Base-by-base conservation (phyloP, 2,329 filamentous ascomycete species). In the Huntiella moniliformis region DNA sequence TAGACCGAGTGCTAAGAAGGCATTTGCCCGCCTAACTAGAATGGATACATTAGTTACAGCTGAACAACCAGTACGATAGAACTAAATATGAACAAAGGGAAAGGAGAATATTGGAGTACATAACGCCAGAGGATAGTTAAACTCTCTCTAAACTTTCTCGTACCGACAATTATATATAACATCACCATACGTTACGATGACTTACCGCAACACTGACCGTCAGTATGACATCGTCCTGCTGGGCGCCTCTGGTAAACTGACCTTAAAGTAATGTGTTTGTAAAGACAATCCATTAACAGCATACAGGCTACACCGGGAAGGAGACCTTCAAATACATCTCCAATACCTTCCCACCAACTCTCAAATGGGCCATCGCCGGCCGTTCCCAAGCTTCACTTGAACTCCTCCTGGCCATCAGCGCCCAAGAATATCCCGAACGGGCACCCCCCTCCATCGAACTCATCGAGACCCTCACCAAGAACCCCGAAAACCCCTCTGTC, bases 301-400 rank as follows among this genome's bases (percentile, higher is more conserved):
- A 5, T 7, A 28, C 71, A 58, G 87, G 87, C 22, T 94, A 92
- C 61, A 95, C 87, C 0, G 87, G 87, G 35, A 78, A 74, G 52
- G 68, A 82, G 53, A 77, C 77, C 2, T 78, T 79, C 22, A 78
- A 92, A 58, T 76, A 91, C 60, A 79, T 94, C 55, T 69, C 76
- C 44, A 69, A 68, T 11, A 64, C 73, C 52, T 66, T 85, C 1
- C 81, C 86, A 0, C 83, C 80, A 13, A 73, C 84, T 57, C 60
- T 93, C 51, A 85, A 76, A 65, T 95, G 87, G 87, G 87, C 84
- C 11, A 67, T 95, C 46, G 83, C 85, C 39, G 87, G 87, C 28
- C 80, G 87, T 18, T 87, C 82, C n/a, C 65, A 70, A 42, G 64
- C 68, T 42, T 94, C 94, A 60, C 70, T 96, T 4, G 71, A 80